A percentile compares a stretch with the other conserved stretches of the same genome.
phyloP scores from a whole-genome alignment of 2,329 filamentous ascomycete genomes.

The Pseudocercospora fuligena region DNA sequence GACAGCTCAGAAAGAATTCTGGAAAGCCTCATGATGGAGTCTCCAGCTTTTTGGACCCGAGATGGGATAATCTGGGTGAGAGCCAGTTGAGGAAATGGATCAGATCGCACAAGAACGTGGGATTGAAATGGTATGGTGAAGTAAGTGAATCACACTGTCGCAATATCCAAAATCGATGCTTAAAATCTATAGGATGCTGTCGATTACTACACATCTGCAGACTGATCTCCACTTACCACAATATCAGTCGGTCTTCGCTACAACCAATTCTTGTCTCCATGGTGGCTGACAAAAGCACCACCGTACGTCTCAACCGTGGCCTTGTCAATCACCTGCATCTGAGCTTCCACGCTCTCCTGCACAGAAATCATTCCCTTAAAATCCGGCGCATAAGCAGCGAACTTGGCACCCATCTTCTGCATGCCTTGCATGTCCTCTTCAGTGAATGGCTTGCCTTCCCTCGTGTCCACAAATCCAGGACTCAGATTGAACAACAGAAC shows the following conservation, averaged over 20 bases:
- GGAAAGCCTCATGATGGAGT: slow-evolving; percentile 22
- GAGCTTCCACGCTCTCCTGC: slow-evolving; percentile 37
- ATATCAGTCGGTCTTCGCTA: background rate
- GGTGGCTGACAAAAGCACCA: slow-evolving; percentile 60
- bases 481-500: slow-evolving; percentile 36
- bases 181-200: slow-evolving; percentile 29
- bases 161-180: background rate
- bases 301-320: slow-evolving; percentile 52
- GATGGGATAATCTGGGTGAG: slow-evolving; percentile 45
- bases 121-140: slow-evolving; percentile 44
- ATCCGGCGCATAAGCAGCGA: slow-evolving; percentile 41
- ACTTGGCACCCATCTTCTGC: slow-evolving; percentile 39
- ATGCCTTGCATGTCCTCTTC: slow-evolving; percentile 36
- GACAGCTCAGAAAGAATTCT: slow-evolving; percentile 25
- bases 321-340: slow-evolving; percentile 42
- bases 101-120: slow-evolving; percentile 43
- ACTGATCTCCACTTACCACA: background rate
- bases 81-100: slow-evolving; percentile 45
- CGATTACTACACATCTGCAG: slow-evolving; percentile 30
- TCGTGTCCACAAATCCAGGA: slow-evolving; percentile 38
- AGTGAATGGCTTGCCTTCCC: slow-evolving; percentile 23
- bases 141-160: slow-evolving; percentile 11
- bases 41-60: slow-evolving; percentile 37
- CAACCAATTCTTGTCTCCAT: slow-evolving; percentile 52
- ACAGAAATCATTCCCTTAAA: slow-evolving; percentile 36